These are phyloP conservation scores for Mortierella sp. DNA, from an alignment of 371 early-diverging fungal species.

Conservation along the genomic window DNA sequence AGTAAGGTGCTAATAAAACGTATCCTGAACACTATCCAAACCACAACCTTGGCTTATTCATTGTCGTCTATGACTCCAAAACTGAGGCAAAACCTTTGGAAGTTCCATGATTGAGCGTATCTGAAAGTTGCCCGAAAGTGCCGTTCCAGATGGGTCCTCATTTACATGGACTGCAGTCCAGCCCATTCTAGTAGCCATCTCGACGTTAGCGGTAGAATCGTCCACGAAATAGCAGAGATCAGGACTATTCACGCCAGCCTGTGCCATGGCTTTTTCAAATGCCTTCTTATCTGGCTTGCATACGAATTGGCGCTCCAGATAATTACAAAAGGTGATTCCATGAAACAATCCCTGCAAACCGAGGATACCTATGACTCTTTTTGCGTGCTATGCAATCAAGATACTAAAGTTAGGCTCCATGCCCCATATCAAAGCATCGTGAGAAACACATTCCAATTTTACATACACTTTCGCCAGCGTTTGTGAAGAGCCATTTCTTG, in stretches of 20 bases:
- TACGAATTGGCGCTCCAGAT: conserved; percentile 73
- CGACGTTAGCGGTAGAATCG: conserved; percentile 78
- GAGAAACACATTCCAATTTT: neutral
- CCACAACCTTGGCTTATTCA: neutral
- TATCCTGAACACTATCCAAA: no score
- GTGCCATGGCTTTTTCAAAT: conserved; percentile 76
- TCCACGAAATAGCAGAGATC: conserved; percentile 80
- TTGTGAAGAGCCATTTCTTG: conserved; percentile 89
- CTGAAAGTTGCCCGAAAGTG: conserved; percentile 66
- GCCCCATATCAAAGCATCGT: no score
- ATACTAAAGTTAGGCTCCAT: neutral
- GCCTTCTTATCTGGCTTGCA: conserved; percentile 81
- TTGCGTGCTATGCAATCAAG: conserved; percentile 64
- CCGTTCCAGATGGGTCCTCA: conserved; percentile 56
- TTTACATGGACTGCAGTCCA: conserved; percentile 80
- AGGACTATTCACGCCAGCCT: conserved; percentile 70
- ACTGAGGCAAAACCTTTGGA: conserved; percentile 68
- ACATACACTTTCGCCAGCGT: conserved; percentile 74
- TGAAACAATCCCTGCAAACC: conserved; percentile 82
- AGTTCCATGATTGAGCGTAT: conserved; percentile 73
- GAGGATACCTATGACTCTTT: conserved; percentile 72
- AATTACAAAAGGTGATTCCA: conserved; percentile 84
- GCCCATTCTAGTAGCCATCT: conserved; percentile 73
- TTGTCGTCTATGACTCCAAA: conserved; percentile 58
- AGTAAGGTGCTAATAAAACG: no score